phyloP scores from a whole-genome alignment of 345 rosid genomes.

The Populus euphratica region DNA sequence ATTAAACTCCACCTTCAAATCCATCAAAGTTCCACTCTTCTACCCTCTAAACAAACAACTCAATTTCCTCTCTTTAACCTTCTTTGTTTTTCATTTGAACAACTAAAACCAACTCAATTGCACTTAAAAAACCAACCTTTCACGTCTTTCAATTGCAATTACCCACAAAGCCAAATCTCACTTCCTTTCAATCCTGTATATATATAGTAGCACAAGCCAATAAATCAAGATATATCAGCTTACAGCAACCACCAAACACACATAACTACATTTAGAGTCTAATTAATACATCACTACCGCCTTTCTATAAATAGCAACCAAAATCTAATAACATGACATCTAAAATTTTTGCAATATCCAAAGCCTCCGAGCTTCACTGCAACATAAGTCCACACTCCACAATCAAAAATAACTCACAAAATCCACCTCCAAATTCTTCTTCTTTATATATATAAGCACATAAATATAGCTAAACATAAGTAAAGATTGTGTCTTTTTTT shows the following conservation, averaged over 20 bases:
- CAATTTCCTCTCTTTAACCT: background rate
- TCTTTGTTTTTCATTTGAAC: background rate
- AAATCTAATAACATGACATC: slow-evolving; percentile 16
- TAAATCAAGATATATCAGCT: background rate
- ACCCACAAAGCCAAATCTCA: slow-evolving; percentile 15
- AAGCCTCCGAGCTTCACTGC: slow-evolving; percentile 38
- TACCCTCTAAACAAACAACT: background rate
- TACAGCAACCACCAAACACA: slow-evolving; percentile 4
- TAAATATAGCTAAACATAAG: background rate
- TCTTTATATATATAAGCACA: background rate
- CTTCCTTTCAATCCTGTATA: background rate
- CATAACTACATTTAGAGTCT: background rate
- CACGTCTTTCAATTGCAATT: background rate
- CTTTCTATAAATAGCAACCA: slow-evolving; percentile 21
- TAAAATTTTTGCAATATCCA: slow-evolving; percentile 17
- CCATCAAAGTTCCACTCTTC: slow-evolving; percentile 5
- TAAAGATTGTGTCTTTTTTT: background rate
- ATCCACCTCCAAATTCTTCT: slow-evolving; percentile 31
- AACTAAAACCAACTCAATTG: background rate
- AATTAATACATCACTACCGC: background rate
- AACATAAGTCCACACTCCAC: slow-evolving; percentile 35
- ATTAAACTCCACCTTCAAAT: slow-evolving; percentile 10
- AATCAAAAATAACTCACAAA: slow-evolving; percentile 26
- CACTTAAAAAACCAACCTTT: slow-evolving; percentile 1
- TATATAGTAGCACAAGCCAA: background rate